Percentiles rank a stretch among this genome's conserved stretches.
These are phyloP conservation scores for Leishmania amazonensis DNA, from an alignment of 208 protist genomes.

Conservation along the genomic window DNA sequence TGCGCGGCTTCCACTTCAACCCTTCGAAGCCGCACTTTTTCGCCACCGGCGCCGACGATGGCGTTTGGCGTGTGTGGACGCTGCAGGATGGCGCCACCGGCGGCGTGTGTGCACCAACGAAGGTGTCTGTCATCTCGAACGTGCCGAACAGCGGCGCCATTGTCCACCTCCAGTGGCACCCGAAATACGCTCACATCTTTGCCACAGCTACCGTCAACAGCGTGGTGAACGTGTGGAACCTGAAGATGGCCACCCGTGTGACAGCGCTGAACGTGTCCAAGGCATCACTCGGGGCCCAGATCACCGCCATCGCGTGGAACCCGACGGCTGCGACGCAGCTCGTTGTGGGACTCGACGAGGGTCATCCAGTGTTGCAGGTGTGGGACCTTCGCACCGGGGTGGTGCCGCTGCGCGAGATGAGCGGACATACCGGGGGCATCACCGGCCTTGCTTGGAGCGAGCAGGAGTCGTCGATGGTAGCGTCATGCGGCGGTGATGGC, in stretches of 20 bases:
- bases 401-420: slow-evolving; percentile 81
- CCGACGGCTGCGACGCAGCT: slow-evolving; percentile 93
- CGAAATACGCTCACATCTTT: slow-evolving; percentile 93
- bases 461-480: slow-evolving; percentile 89
- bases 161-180: slow-evolving; percentile 81
- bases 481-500: slow-evolving; percentile 95
- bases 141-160: slow-evolving; percentile 47
- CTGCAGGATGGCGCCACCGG: slow-evolving; percentile 80
- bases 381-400: slow-evolving; percentile 97
- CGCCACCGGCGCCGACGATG: slow-evolving; percentile 68
- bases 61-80: slow-evolving; percentile 91
- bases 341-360: slow-evolving; percentile 92
- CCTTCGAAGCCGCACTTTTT: slow-evolving; percentile 85
- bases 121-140: slow-evolving; percentile 74
- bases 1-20: slow-evolving; percentile 95
- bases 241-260: slow-evolving; percentile 87
- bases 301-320: slow-evolving; percentile 95
- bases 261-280: slow-evolving; percentile 88
- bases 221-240: slow-evolving; percentile 95
- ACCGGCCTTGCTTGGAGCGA: slow-evolving; percentile 94
- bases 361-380: slow-evolving; percentile 93
- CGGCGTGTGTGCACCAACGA: slow-evolving; percentile 24
- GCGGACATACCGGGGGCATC: slow-evolving; percentile 88
- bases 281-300: slow-evolving; percentile 47
- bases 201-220: slow-evolving; percentile 90